Percentiles rank a stretch among this genome's conserved stretches.
These are phyloP conservation scores for Mucor plumbeus DNA, from an alignment of 371 early-diverging fungal genomes.

Conservation along the genomic window DNA sequence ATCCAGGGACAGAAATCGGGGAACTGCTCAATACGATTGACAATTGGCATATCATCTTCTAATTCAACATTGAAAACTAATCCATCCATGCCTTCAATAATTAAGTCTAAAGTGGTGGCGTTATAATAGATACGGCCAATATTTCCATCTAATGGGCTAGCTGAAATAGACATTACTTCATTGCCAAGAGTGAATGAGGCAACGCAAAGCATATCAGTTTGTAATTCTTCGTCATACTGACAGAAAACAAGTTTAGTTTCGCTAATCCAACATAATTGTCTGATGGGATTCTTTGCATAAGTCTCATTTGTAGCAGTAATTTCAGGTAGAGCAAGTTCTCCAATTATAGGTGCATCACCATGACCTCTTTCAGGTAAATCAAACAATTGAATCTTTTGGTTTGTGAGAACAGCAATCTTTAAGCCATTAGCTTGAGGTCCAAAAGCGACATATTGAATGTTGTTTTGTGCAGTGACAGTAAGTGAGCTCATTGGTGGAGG, in stretches of 20 bases:
- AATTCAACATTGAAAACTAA: constrained; percentile 42
- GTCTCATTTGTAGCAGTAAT: constrained; percentile 3
- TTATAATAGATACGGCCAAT: constrained; percentile 40
- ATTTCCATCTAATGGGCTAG: constrained; percentile 23
- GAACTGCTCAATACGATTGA: constrained; percentile 32
- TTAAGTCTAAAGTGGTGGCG: constrained; percentile 36
- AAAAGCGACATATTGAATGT: constrained; percentile 70
- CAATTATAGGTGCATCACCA: constrained; percentile 28
- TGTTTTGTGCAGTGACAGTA: constrained; percentile 42
- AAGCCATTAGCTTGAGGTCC: constrained; percentile 66
- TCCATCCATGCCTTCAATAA: constrained; percentile 57
- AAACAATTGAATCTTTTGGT: constrained; percentile 55
- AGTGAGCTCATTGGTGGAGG: constrained; percentile 93
- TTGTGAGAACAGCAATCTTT: constrained; percentile 71
- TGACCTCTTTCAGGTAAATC: constrained; percentile 43
- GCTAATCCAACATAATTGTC: constrained; percentile 44
- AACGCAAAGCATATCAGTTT: constrained; percentile 34
- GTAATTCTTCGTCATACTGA: constrained; percentile 36
- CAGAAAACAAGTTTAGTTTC: constrained; percentile 35
- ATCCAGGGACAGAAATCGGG: constrained; percentile 76
- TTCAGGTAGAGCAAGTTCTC: constrained; percentile 18
- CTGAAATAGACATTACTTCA: constrained; percentile 9
- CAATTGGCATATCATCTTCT: constrained; percentile 9
- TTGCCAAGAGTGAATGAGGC: constrained; percentile 20
- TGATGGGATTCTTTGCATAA: constrained; percentile 26